Percentiles rank a stretch among this genome's conserved stretches.
These are phyloP conservation scores for Fomitopsis pulvina DNA, from an alignment of 768 basidiomycete genomes.

Conservation along the genomic window DNA sequence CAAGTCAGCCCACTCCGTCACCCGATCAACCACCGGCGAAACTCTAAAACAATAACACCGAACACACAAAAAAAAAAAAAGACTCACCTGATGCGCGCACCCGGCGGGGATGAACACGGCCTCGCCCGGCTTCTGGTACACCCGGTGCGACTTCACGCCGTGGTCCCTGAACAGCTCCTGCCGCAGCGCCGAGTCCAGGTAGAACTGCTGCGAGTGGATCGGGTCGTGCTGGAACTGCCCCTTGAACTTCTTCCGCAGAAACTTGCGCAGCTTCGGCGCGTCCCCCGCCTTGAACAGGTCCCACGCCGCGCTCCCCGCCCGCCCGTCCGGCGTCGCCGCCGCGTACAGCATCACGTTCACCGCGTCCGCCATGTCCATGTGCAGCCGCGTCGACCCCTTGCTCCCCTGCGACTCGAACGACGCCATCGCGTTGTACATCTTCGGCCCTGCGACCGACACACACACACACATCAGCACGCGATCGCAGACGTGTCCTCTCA, in stretches of 20 bases:
- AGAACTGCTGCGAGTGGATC: conserved; percentile 87
- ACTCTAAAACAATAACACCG: not conserved
- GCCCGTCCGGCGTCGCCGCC: conserved; percentile 45
- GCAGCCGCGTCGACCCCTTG: conserved; percentile 81
- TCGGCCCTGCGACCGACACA: conserved; percentile 55
- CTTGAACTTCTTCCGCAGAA: conserved; percentile 61
- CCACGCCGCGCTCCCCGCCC: conserved; percentile 82
- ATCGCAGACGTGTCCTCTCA: conserved; percentile 13
- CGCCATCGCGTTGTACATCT: conserved; percentile 91
- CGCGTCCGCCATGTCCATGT: conserved; percentile 95
- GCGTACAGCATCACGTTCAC: conserved; percentile 86
- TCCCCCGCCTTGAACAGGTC: conserved; percentile 84
- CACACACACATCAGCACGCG: not conserved
- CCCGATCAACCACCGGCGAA: not conserved
- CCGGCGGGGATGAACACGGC: conserved; percentile 96
- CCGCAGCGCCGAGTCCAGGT: conserved; percentile 65
- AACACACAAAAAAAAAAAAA: not conserved
- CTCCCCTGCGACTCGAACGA: conserved; percentile 59
- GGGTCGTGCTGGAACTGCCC: conserved; percentile 63
- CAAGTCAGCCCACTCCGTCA: conserved; percentile 1
- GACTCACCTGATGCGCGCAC: conserved; percentile 78
- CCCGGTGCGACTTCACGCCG: conserved; percentile 71
- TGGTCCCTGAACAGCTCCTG: conserved; percentile 58
- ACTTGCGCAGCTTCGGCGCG: conserved; percentile 67
- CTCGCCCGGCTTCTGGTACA: conserved; percentile 89